A percentile compares a stretch with the other conserved stretches of the same genome.
Conservation (phyloP, 176 grass and related monocot genomes). For the Musa itinerans region DNA sequence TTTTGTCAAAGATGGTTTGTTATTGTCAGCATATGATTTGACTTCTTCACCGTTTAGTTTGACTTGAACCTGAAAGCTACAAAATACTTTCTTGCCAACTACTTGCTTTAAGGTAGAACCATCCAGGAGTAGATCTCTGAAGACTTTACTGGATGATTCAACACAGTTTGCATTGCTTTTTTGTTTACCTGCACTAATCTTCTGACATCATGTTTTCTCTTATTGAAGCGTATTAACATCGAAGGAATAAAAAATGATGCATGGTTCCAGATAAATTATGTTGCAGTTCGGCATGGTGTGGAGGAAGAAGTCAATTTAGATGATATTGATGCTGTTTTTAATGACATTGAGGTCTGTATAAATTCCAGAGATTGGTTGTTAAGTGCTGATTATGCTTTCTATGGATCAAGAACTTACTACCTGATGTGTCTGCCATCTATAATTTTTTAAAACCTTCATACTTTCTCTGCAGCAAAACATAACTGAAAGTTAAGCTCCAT, state of each 20-base stretch:
- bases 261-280: conserved; percentile 83
- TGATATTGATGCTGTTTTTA: conserved; percentile 84
- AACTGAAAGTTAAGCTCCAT: conserved; percentile 2
- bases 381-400: not conserved
- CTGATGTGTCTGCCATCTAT: not conserved
- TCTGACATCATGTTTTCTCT: not conserved
- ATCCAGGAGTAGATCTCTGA: not conserved
- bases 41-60: not conserved
- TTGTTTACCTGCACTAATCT: not conserved
- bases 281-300: conserved; percentile 38
- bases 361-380: conserved; percentile 1
- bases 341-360: conserved; percentile 79
- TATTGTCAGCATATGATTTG: not conserved
- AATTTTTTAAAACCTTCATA: not conserved
- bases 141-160: not conserved
- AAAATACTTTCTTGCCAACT: not conserved
- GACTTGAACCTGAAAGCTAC: not conserved
- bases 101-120: not conserved
- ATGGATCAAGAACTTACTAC: not conserved
- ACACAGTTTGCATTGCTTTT: not conserved
- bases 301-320: conserved; percentile 72
- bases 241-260: conserved; percentile 54
- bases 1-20: not conserved
- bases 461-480: not conserved
- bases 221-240: conserved; percentile 64